Percentiles rank a stretch among this genome's conserved stretches.
These are phyloP conservation scores for Volvox carteri DNA, from an alignment of 163 green algal genomes.

Conservation along the genomic window DNA sequence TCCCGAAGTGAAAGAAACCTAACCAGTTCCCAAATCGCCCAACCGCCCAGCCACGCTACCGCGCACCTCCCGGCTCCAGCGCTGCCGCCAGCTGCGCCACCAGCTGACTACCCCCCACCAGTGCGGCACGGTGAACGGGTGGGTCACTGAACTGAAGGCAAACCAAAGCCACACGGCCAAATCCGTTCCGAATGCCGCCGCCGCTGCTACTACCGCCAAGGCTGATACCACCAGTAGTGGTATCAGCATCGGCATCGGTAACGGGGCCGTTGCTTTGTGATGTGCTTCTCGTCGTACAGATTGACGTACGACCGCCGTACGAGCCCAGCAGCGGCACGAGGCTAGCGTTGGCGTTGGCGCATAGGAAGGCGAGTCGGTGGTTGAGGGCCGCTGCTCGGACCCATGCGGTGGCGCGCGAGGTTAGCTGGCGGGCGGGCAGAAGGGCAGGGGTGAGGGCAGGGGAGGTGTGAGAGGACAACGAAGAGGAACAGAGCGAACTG, in stretches of 20 bases:
- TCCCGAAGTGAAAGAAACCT: too few species aligned
- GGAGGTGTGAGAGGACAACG: neutral
- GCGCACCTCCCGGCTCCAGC: constrained; percentile 42
- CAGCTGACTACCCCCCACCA: constrained; percentile 17
- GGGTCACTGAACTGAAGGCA: constrained; percentile 49
- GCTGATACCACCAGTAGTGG: neutral
- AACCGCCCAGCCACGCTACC: too few species aligned
- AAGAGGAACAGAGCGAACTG: neutral
- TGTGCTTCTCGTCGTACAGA: too few species aligned
- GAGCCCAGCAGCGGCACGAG: constrained; percentile 20
- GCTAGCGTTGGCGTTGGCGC: constrained; percentile 43
- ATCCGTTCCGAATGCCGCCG: too few species aligned
- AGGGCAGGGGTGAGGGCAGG: neutral
- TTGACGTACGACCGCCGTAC: neutral
- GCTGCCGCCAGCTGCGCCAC: constrained; percentile 14
- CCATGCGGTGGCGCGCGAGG: constrained; percentile 23
- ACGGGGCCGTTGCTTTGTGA: too few species aligned
- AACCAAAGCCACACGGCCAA: constrained; percentile 20
- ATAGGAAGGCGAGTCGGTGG: constrained; percentile 6
- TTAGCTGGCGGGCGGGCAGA: neutral
- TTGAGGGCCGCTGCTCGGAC: neutral
- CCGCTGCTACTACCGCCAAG: neutral
- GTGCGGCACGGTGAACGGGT: neutral
- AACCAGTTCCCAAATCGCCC: too few species aligned
- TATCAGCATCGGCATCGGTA: too few species aligned